Evolutionary conservation across 768 basidiomycete species (phyloP).

Genomic region (Chalciporus sphaerocephalus): DNA sequence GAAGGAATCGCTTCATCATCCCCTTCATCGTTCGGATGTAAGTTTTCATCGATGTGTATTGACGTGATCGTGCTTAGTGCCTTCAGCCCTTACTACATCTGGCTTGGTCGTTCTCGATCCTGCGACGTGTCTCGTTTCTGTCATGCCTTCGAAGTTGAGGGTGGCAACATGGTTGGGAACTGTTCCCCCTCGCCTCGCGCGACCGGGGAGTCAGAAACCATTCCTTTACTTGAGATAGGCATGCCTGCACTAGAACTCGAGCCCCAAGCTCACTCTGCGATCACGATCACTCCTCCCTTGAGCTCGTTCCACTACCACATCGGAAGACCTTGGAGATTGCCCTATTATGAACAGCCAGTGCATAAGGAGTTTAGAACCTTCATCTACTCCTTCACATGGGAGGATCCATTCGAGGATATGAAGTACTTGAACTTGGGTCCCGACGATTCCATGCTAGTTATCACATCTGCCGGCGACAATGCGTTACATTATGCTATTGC

Average conservation of each 20-base stretch:
- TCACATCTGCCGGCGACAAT: slow-evolving; percentile 78
- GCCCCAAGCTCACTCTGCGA: slow-evolving; percentile 29
- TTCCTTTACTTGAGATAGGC: slow-evolving; percentile 42
- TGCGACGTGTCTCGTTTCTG: slow-evolving; percentile 53
- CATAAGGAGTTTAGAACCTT: slow-evolving; percentile 65
- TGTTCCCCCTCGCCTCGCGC: slow-evolving; percentile 38
- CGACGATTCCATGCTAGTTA: slow-evolving; percentile 66
- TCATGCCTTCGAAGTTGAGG: slow-evolving; percentile 59
- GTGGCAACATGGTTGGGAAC: slow-evolving; percentile 55
- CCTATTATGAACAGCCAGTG: slow-evolving; percentile 63
- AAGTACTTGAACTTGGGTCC: slow-evolving; percentile 51
- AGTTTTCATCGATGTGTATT: slow-evolving; percentile 20
- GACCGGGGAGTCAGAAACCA: slow-evolving; percentile 33
- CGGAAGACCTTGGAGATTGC: slow-evolving; percentile 58
- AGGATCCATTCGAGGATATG: slow-evolving; percentile 75
- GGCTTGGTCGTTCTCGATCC: slow-evolving; percentile 63
- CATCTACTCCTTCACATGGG: slow-evolving; percentile 66
- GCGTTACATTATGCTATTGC: slow-evolving; percentile 73
- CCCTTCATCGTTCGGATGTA: slow-evolving; percentile 64
- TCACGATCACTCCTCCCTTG: slow-evolving; percentile 51
- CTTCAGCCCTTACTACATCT: slow-evolving; percentile 65
- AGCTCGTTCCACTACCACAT: slow-evolving; percentile 63
- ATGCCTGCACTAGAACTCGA: slow-evolving; percentile 32
- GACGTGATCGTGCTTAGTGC: not conserved
- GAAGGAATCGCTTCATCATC: slow-evolving; percentile 64